Evolutionary conservation across 2,329 filamentous ascomycete species (phyloP), one percentile per base, ranked within the genome.

Genomic region (Chrysosporium keratinophilum): DNA sequence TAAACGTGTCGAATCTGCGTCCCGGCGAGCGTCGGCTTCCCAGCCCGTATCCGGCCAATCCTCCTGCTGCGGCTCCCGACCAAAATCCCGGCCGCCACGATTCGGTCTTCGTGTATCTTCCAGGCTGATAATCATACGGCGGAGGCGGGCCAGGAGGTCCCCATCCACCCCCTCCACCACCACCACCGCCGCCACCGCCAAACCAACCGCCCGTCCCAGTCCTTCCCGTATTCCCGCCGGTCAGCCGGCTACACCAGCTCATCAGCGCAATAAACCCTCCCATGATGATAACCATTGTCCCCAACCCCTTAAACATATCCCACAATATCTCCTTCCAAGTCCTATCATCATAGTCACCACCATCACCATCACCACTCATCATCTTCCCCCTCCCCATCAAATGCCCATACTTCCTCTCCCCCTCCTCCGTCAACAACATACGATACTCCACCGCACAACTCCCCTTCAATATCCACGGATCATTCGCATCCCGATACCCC

Each of bases 381-480:
- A 34, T 59, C 20, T 62, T 70, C 23, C 63, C 66, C 43, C 63
- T 71, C 42, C 67, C 69, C 50, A 69, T 71, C 40, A 80, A 63
- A 37, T 78, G 66, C 1, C 85, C 87, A 66, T 85, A 90, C 61
- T 77, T 80, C 61, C 78, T 70, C 70, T 90, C 82, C 2, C 93
- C 93, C 57, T 78, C 75, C 10, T 84, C 81, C 0, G 90, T 97
- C 50, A 97, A 74, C 0, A 85, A 69, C 5, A 97, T 71, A 12
- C 84, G 78, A 69, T 97, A 97, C 71, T 95, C 88, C 20, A 95
- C 90, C 12, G 86, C 93, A 70, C 91, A 97, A 68, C 87, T 93
- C 19, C 93, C 93, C 64, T 87, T 89, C 52, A 97, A 73, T n/a
- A 97, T 79, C 68, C 88, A 94, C 0, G 82, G 81, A 67, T 97